These are phyloP conservation scores for Schizosaccharomyces octosporus DNA, from an alignment of 805 yeast species.

Conservation along the genomic window DNA sequence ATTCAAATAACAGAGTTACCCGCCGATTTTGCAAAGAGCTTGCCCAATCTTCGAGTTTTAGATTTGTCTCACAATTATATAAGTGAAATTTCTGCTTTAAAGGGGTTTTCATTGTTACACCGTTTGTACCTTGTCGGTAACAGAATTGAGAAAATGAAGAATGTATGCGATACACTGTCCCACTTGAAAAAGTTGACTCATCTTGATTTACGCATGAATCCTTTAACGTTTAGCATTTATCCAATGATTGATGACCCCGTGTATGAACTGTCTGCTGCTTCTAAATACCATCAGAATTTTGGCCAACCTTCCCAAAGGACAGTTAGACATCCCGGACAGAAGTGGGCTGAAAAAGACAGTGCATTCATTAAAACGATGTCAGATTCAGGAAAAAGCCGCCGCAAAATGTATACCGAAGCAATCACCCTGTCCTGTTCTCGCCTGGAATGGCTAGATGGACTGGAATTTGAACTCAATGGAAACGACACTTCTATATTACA, in stretches of 20 bases:
- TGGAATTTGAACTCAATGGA: neutral
- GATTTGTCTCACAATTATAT: conserved; percentile 13
- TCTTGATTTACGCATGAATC: conserved; percentile 13
- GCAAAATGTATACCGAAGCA: neutral
- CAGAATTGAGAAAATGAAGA: conserved; percentile 7
- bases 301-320: neutral
- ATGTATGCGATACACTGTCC: conserved; percentile 8
- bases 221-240: conserved; percentile 11
- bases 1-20: conserved; percentile 11
- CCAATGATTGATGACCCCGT: conserved; percentile 5
- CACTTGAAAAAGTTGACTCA: conserved; percentile 7
- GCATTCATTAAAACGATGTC: neutral
- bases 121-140: conserved; percentile 12
- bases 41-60: conserved; percentile 14
- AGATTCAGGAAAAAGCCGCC: neutral
- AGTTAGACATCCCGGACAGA: neutral
- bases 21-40: conserved; percentile 7
- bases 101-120: conserved; percentile 11
- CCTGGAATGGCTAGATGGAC: neutral
- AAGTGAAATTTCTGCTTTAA: conserved; percentile 10
- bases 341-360: neutral
- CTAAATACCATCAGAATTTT: neutral
- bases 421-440: neutral
- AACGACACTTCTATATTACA: neutral
- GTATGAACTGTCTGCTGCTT: neutral